Conservation (phyloP, 108 stramenopile genomes). For the Fistulifera pelliculosa region DNA sequence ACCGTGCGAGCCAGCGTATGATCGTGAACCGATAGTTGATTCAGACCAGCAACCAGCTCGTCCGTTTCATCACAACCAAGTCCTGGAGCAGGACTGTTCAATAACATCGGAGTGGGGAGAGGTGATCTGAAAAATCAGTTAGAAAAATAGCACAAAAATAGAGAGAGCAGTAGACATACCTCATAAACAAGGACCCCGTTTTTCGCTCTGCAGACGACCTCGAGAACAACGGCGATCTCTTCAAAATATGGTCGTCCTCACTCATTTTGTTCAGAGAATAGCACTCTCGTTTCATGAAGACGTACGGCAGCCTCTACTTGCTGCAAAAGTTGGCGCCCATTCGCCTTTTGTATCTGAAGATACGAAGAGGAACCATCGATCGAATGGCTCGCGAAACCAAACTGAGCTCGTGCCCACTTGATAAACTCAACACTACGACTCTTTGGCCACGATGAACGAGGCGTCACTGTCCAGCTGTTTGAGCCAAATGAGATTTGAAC, state of each 20-base stretch:
- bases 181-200: neutral
- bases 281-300: constrained; percentile 16
- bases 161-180: neutral
- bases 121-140: neutral
- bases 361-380: constrained; percentile 36
- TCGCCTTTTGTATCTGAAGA: constrained; percentile 26
- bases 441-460: constrained; percentile 32
- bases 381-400: constrained; percentile 49
- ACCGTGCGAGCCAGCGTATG: neutral
- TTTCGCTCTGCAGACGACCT: neutral
- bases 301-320: constrained; percentile 18
- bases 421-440: constrained; percentile 41
- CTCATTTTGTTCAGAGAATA: neutral
- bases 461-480: constrained; percentile 50
- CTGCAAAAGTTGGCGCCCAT: constrained; percentile 18
- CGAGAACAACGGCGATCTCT: neutral
- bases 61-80: neutral
- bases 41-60: neutral
- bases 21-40: neutral
- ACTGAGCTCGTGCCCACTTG: constrained; percentile 37
- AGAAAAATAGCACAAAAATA: neutral
- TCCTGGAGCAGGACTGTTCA: too few species aligned
- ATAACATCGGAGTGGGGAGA: too few species aligned
- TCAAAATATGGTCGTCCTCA: constrained; percentile 3
- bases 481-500: neutral